Evolutionary conservation across 179 eudicot species (phyloP), one percentile per base, ranked within the genome.

Genomic region (Monotropa hypopitys): DNA sequence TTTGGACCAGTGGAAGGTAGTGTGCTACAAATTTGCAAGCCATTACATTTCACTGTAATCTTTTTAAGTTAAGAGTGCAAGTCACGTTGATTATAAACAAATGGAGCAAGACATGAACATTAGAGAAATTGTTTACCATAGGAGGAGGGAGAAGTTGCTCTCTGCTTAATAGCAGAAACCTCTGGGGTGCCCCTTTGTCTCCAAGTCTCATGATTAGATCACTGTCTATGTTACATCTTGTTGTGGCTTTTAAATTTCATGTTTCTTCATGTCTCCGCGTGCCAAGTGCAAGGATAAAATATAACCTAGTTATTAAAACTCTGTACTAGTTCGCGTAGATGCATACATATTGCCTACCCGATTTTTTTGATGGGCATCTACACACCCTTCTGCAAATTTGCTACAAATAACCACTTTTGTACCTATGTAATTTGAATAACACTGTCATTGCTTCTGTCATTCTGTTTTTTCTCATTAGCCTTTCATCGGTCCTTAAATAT

Each of bases 1-100:
- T 35, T 66, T 35, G 70, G 70, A 66, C 70, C 42, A 18, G 70
- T 66, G 70, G 70, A 66, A 66, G 70, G 70, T 66, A 65, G 35
- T 61, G 11, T 35, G 70, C 70, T 65, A 32, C 43, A 13, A 9
- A 15, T 16, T 65, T 43, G 70, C 43, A 32, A 32, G 10, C 16
- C 45, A n/a, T 12, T 65, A 35, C n/a, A 66, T 66, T 66, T 33
- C 43, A 6, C 42, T 9, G 3, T 61, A 12, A 12, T 61, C 7
- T 61, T 28, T 57, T 57, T 3, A 51, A 57, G 32, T 57, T 57
- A 57, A 57, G 30, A 57, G 9, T 57, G 63, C 32, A 61, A 61
- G 38, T 61, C 38, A 10, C 2, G 12, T 30, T 35, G 16, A 61
- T 28, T 61, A 59, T 61, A 3, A 26, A 3, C 11, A 2, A 11